Base-by-base conservation (phyloP, 2,329 filamentous ascomycete species). In the Aspergillus ochraceus region DNA sequence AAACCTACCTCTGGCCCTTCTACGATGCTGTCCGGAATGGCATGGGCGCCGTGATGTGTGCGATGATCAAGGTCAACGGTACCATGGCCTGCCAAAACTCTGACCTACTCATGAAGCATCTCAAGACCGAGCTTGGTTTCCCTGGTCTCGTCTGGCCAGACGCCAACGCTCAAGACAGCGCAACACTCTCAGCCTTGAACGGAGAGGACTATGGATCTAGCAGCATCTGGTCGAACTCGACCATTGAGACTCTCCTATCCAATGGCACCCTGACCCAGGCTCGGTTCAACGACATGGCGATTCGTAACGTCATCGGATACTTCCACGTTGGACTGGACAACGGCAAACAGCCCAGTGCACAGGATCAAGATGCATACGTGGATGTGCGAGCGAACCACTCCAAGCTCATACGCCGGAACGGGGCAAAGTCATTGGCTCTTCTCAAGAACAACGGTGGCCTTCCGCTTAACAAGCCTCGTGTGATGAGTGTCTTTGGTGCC, bases 1-100 rank as follows among this genome's bases (percentile, higher is more conserved):
- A 92, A 73, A 75, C 91, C 4, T 93, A 92, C 70, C 78, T 88
- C 30, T 92, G 90, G 90, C 90, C 90, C 0, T 93, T 92, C 69
- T 88, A 84, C 26, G 89, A 92, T 68, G 88, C 88, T 1, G 84
- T 91, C 55, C 81, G 81, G 57, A 88, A 88, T 9, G 88, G 88
- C 11, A 87, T 89, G 3, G 71, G 77, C 12, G 76, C 75, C 8
- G 67, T 81, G 19, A 83, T 83, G 80, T 82, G 81, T 68, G 73
- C 62, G 8, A 45, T 45, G 12, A 42, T 79, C 79, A 65, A 76
- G 80, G 54, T 85, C 60, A 83, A 84, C 58, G 73, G 77, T 22
- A 78, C 76, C 1, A 82, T 79, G 62, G 75, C 79, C 3, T 84
- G 82, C 62, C 76, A 83, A 61, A 83, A 81, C 63, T 75, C 75